phyloP scores from a whole-genome alignment of 371 early-diverging fungal genomes.

The Chytridium lagenaria region DNA sequence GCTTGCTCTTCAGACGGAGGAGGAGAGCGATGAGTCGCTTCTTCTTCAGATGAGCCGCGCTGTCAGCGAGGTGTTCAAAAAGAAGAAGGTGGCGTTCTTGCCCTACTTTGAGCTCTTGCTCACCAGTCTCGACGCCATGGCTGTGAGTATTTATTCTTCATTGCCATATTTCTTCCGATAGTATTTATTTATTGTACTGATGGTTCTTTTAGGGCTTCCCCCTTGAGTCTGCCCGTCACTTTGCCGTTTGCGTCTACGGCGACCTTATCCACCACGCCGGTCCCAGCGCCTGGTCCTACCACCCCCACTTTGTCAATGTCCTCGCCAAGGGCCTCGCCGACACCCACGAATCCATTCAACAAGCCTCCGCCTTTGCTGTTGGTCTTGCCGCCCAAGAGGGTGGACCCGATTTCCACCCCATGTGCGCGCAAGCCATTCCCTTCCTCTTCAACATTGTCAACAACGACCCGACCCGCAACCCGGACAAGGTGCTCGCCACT shows the following conservation, averaged over 20 bases:
- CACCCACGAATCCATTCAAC: slow-evolving; percentile 75
- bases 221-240: slow-evolving; percentile 74
- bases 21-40: too few relatives aligned
- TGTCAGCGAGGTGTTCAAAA: slow-evolving; percentile 74
- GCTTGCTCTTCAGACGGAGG: too few relatives aligned
- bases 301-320: slow-evolving; percentile 71
- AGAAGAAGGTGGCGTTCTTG: slow-evolving; percentile 73
- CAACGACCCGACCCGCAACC: slow-evolving; percentile 57
- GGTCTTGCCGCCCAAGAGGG: slow-evolving; percentile 88
- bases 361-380: slow-evolving; percentile 91
- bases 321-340: slow-evolving; percentile 72
- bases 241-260: slow-evolving; percentile 88
- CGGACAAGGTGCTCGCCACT: slow-evolving; percentile 80
- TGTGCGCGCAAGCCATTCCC: slow-evolving; percentile 38
- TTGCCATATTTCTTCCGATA: too few relatives aligned
- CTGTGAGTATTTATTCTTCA: slow-evolving; percentile 1
- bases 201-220: slow-evolving; percentile 31
- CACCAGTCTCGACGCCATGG: slow-evolving; percentile 56
- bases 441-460: slow-evolving; percentile 66
- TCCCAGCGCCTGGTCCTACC: slow-evolving; percentile 74
- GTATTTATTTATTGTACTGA: neutral
- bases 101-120: slow-evolving; percentile 80
- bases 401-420: slow-evolving; percentile 58
- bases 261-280: slow-evolving; percentile 91
- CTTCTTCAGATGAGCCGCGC: slow-evolving; percentile 65